Conservation (phyloP, 2,329 filamentous ascomycete species). For the Aspergillus novoparasiticus region DNA sequence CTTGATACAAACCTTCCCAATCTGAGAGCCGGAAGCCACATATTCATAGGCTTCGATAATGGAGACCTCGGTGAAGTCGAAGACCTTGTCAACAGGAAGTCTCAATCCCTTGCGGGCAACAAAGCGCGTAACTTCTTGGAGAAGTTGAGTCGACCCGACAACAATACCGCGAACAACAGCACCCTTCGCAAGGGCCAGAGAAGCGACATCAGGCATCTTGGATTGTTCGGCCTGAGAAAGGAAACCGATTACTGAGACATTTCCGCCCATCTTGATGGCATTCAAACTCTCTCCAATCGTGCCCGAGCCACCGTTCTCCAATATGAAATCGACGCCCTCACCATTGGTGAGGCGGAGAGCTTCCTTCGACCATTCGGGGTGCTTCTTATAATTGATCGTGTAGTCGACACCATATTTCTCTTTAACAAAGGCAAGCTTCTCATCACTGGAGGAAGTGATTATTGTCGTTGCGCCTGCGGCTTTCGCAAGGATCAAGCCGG, state of each 20-base stretch:
- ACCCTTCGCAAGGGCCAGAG: constrained; percentile 24
- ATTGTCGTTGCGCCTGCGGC: constrained; percentile 49
- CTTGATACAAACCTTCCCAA: constrained; percentile 40
- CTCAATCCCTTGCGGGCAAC: constrained; percentile 28
- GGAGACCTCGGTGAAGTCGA: constrained; percentile 30
- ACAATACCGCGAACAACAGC: constrained; percentile 40
- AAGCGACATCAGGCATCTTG: constrained; percentile 8
- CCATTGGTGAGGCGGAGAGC: constrained; percentile 36
- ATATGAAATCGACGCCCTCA: constrained; percentile 43
- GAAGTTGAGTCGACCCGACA: constrained; percentile 37
- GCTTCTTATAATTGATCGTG: constrained; percentile 43
- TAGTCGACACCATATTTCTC: constrained; percentile 45
- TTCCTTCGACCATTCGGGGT: constrained; percentile 2
- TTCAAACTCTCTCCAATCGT: constrained; percentile 40
- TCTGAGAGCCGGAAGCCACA: constrained; percentile 30
- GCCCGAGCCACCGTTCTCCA: constrained; percentile 46
- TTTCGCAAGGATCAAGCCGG: constrained; percentile 43
- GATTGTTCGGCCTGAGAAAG: background rate
- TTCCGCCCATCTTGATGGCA: constrained; percentile 7
- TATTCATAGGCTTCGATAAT: constrained; percentile 25
- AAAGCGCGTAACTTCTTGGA: constrained; percentile 38
- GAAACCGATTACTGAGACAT: constrained; percentile 3
- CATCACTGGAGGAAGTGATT: constrained; percentile 49
- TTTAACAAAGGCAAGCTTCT: constrained; percentile 20
- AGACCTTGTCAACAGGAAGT: constrained; percentile 27